A percentile compares a stretch with the other conserved stretches of the same genome.
Evolutionary conservation across 2,329 filamentous ascomycete species (phyloP).

Genomic region (Knufia fluminis): DNA sequence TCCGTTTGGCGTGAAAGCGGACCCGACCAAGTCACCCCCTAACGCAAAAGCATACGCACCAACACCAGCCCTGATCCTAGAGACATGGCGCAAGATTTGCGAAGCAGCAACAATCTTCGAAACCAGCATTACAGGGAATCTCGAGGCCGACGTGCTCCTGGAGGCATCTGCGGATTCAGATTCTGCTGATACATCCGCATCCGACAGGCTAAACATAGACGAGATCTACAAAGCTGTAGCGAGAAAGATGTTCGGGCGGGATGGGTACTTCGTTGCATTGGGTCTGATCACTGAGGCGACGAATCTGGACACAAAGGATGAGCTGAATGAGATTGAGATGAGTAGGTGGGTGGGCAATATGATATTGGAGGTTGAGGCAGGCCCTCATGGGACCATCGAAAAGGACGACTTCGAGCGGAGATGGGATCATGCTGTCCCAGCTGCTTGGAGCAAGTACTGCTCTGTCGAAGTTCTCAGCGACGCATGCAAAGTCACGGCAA

Average conservation of each 20-base stretch:
- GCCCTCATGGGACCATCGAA: background rate
- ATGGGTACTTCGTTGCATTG: background rate
- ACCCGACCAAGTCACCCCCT: background rate
- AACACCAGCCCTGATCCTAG: constrained; percentile 12
- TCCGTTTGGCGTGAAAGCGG: background rate
- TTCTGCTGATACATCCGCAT: background rate
- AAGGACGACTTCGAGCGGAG: constrained; percentile 10
- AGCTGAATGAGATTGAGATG: constrained; percentile 6
- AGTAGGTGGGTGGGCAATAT: constrained; percentile 4
- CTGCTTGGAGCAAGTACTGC: constrained; percentile 16
- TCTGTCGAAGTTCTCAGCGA: constrained; percentile 9
- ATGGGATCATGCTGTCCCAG: constrained; percentile 16
- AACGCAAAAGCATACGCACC: constrained; percentile 12
- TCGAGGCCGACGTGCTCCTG: background rate
- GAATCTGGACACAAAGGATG: background rate
- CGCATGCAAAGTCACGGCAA: background rate
- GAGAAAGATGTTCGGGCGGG: background rate
- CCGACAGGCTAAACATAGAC: background rate
- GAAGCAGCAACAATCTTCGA: constrained; percentile 11
- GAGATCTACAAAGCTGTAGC: background rate
- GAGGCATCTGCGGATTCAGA: background rate
- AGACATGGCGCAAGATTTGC: constrained; percentile 16
- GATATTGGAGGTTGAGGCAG: background rate
- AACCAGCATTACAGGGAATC: constrained; percentile 6
- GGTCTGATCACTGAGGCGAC: background rate